phyloP scores from a whole-genome alignment of 2,329 filamentous ascomycete genomes.

The Massarina eburnea region DNA sequence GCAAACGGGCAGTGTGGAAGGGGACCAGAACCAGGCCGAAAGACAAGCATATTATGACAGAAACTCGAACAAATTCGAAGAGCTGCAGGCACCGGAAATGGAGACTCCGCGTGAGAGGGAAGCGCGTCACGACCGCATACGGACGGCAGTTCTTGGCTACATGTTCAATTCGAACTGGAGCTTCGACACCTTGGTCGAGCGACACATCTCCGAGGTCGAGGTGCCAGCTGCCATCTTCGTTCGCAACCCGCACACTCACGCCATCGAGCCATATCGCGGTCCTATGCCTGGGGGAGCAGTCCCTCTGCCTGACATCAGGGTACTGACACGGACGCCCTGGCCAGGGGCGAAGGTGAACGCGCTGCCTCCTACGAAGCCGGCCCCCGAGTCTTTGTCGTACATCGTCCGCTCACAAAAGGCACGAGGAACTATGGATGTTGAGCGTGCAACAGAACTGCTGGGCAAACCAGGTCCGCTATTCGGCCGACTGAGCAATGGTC shows the following conservation, averaged over 20 bases:
- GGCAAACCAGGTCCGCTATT: conserved; percentile 64
- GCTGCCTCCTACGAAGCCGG: conserved; percentile 70
- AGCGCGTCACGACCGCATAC: conserved; percentile 51
- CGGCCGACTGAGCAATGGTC: conserved; percentile 61
- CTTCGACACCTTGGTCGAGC: conserved; percentile 69
- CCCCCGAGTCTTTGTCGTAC: conserved; percentile 76
- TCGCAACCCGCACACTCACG: conserved; percentile 61
- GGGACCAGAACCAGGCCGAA: conserved; percentile 23
- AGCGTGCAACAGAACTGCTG: conserved; percentile 65
- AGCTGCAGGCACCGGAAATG: conserved; percentile 27
- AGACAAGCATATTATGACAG: conserved; percentile 25
- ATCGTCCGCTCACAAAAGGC: conserved; percentile 75
- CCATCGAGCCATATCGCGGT: conserved; percentile 69
- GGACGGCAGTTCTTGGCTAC: conserved; percentile 65
- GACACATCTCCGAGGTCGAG: conserved; percentile 65
- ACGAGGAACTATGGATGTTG: conserved; percentile 76
- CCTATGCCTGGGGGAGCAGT: conserved; percentile 59
- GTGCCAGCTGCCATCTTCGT: conserved; percentile 72
- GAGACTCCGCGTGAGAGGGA: conserved; percentile 40
- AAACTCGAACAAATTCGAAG: conserved; percentile 33
- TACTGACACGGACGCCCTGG: conserved; percentile 77
- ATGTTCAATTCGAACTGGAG: conserved; percentile 82
- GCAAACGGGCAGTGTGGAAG: conserved; percentile 8
- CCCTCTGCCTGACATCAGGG: conserved; percentile 64
- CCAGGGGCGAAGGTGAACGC: conserved; percentile 65